phyloP scores from a whole-genome alignment of 176 grass and related monocot species.

The Cenchrus americanus region DNA sequence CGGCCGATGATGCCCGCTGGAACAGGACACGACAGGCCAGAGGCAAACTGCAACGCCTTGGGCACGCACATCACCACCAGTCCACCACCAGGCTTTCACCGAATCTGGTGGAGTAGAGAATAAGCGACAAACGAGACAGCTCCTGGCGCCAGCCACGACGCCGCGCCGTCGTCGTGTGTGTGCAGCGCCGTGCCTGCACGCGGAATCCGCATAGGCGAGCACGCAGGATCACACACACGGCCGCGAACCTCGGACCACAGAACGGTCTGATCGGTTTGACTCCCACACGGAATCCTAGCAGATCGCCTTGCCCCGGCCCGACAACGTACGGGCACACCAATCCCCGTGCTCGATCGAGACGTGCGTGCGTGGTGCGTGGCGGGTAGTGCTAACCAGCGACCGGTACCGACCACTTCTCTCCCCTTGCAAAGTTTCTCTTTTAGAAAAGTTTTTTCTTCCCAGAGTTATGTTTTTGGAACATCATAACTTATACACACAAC shows the following conservation, averaged over 20 bases:
- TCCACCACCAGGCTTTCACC: neutral
- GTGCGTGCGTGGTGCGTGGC: neutral
- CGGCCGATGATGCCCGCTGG: neutral
- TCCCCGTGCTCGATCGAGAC: neutral
- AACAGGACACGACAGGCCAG: neutral
- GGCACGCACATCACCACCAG: neutral
- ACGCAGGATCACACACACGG: neutral
- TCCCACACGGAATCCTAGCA: neutral
- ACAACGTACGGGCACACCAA: neutral
- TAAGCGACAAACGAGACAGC: neutral
- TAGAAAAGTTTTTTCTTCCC: too few relatives aligned
- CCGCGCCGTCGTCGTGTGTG: neutral
- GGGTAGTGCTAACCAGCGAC: too few relatives aligned
- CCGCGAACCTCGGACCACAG: constrained; percentile 3
- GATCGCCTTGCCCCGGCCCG: neutral
- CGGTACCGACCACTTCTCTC: too few relatives aligned
- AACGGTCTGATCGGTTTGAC: neutral
- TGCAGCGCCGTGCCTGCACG: neutral
- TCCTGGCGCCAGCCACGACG: too few relatives aligned
- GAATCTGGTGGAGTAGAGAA: neutral
- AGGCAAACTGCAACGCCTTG: neutral
- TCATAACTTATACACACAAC: too few relatives aligned
- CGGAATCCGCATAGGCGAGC: neutral
- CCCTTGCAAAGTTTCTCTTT: too few relatives aligned
- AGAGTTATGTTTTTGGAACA: too few relatives aligned